A percentile compares a stretch with the other conserved stretches of the same genome.
These are phyloP conservation scores for Leishmania amazonensis DNA, from an alignment of 208 protist genomes.

Conservation along the genomic window DNA sequence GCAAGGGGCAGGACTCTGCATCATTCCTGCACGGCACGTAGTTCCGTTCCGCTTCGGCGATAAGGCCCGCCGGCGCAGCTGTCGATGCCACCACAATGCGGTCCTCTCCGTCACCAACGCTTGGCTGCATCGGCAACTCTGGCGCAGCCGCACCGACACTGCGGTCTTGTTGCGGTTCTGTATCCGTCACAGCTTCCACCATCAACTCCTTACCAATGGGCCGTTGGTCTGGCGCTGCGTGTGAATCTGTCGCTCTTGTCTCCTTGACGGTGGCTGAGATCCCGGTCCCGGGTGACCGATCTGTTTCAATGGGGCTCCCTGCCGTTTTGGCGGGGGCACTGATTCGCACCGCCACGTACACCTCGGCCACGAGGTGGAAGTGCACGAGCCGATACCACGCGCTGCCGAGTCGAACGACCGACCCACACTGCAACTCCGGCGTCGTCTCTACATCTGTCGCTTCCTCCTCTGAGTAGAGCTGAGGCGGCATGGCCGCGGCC, in stretches of 20 bases:
- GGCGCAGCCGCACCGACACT: not conserved
- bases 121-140: not conserved
- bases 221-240: not conserved
- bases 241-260: not conserved
- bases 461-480: not conserved
- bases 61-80: not conserved
- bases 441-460: not conserved
- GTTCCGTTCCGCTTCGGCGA: not conserved
- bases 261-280: not conserved
- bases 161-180: not conserved
- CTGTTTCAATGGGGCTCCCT: not conserved
- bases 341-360: constrained; percentile 65
- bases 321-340: constrained; percentile 2
- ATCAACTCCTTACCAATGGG: not conserved
- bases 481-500: constrained; percentile 15
- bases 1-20: not conserved
- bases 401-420: constrained; percentile 38
- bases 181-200: not conserved
- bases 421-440: constrained; percentile 52
- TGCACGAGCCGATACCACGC: constrained; percentile 44
- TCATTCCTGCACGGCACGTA: not conserved
- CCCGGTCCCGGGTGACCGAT: not conserved
- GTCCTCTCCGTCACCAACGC: not conserved
- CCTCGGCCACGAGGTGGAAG: constrained; percentile 72
- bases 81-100: not conserved